A percentile compares a stretch with the other conserved stretches of the same genome.
These are phyloP conservation scores for Haberlea rhodopensis DNA, from an alignment of 257 asterid genomes.

Conservation along the genomic window DNA sequence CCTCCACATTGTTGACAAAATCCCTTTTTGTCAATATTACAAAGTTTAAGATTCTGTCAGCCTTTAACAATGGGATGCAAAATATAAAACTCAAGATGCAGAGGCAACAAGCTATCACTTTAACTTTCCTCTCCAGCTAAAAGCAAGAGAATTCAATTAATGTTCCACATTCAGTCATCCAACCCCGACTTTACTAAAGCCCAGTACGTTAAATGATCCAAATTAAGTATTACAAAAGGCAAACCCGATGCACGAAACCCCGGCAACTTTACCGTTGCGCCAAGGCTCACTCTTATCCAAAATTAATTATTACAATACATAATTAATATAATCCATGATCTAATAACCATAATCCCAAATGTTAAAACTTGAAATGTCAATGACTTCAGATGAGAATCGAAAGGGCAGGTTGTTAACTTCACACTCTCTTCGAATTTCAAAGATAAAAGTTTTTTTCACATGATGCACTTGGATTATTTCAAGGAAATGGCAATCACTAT, in stretches of 20 bases:
- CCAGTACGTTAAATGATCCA: no score
- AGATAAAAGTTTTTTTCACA: not conserved
- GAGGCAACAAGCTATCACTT: slow-evolving; percentile 14
- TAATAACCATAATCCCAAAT: slow-evolving; percentile 1
- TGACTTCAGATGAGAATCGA: slow-evolving; percentile 17
- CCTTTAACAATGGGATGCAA: not conserved
- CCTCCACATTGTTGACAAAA: slow-evolving; percentile 3
- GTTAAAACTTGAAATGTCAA: not conserved
- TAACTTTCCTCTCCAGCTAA: not conserved
- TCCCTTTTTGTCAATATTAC: slow-evolving; percentile 1
- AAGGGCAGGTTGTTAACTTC: not conserved
- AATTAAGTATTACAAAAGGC: no score
- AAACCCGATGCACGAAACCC: no score
- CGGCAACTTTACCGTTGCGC: no score
- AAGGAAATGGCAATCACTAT: not conserved
- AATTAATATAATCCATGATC: not conserved
- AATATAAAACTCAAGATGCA: not conserved
- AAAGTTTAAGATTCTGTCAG: not conserved
- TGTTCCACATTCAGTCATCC: not conserved
- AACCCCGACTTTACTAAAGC: slow-evolving; percentile 14
- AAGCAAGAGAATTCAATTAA: slow-evolving; percentile 1
- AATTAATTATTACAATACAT: not conserved
- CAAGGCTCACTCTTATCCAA: no score
- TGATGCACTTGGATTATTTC: not conserved
- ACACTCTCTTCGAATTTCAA: not conserved